Conservation (phyloP, 78 protist species). For the Corallochytrium limacisporum region DNA sequence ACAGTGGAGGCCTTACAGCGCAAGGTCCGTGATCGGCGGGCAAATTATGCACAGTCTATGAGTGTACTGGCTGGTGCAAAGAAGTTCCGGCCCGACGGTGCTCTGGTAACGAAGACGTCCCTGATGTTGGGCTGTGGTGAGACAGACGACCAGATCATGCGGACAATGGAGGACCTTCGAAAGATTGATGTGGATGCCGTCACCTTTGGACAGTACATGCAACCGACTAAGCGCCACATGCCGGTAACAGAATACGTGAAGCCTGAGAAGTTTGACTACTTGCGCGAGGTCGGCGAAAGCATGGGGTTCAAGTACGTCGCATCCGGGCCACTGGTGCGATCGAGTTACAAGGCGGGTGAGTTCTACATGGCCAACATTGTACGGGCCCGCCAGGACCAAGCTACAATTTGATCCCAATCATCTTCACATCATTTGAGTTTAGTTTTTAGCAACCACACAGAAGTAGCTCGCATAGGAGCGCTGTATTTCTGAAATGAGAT, state of each 20-base stretch:
- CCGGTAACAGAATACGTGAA: conserved; percentile 39
- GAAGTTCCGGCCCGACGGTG: not conserved
- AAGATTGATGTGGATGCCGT: conserved; percentile 42
- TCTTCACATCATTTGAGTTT: no score
- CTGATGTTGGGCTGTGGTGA: conserved; percentile 88
- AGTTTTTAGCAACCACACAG: no score
- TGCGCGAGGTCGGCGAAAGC: conserved; percentile 29
- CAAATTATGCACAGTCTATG: conserved; percentile 71
- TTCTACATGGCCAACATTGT: conserved; percentile 23
- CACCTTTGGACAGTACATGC: conserved; percentile 65
- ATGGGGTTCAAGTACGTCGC: conserved; percentile 62
- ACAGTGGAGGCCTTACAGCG: conserved; percentile 27
- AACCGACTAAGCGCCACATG: conserved; percentile 48
- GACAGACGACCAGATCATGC: conserved; percentile 52
- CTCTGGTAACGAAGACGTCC: conserved; percentile 62
- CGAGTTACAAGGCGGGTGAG: conserved; percentile 51
- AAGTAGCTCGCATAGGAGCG: no score
- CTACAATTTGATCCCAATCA: no score
- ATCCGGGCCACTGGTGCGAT: conserved; percentile 52
- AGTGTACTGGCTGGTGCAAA: conserved; percentile 53
- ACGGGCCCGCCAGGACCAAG: not conserved
- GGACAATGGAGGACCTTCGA: conserved; percentile 55
- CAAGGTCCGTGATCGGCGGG: conserved; percentile 65
- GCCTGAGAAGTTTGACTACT: conserved; percentile 48
- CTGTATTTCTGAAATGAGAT: no score